These are phyloP conservation scores for Garcia nutans DNA, from an alignment of 345 rosid genomes.

Conservation along the genomic window DNA sequence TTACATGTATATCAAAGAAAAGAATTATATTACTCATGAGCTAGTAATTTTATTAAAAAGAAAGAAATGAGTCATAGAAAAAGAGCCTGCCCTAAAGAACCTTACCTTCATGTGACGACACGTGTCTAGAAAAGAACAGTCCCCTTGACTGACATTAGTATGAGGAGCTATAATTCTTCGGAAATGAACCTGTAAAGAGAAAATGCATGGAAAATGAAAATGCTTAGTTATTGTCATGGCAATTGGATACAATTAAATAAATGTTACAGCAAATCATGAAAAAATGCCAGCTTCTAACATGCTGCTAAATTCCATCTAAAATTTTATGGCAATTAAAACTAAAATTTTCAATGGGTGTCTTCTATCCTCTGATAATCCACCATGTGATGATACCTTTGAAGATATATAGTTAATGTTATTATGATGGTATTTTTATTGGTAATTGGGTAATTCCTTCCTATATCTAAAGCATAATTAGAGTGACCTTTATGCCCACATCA, in stretches of 20 bases:
- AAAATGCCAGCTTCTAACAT: not conserved
- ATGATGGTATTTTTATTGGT: not conserved
- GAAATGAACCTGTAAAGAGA: slow-evolving; percentile 76
- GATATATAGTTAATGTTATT: not conserved
- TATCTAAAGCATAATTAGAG: not conserved
- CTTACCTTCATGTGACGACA: slow-evolving; percentile 99
- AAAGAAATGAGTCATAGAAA: not conserved
- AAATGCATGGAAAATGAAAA: not conserved
- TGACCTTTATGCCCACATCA: not conserved
- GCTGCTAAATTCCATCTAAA: not conserved
- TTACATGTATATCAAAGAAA: slow-evolving; percentile 72
- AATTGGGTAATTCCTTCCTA: not conserved
- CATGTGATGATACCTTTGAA: not conserved
- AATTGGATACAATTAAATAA: not conserved
- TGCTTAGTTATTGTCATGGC: not conserved
- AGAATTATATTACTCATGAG: not conserved
- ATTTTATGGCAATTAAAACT: not conserved
- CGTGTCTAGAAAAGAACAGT: slow-evolving; percentile 98
- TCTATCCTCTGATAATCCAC: not conserved
- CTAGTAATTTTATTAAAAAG: not conserved
- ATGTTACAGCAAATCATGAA: not conserved
- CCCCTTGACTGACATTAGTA: slow-evolving; percentile 88
- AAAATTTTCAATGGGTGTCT: not conserved
- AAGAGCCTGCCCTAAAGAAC: not conserved
- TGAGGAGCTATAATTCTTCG: slow-evolving; percentile 92